Conservation (phyloP, 495 filamentous ascomycete species). For the Articulospora tetracladia region DNA sequence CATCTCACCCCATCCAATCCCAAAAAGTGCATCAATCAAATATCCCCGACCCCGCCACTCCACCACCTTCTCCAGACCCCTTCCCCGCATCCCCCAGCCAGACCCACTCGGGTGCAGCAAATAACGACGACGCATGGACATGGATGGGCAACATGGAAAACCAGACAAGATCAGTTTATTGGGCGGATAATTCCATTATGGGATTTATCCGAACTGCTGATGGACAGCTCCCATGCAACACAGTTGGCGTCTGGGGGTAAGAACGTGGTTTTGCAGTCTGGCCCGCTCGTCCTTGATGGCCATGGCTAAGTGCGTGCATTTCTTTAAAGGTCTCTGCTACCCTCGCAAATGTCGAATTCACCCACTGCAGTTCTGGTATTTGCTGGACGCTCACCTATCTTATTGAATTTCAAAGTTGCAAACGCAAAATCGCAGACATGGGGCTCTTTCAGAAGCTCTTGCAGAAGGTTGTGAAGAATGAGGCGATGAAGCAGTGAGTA, state of each 20-base stretch:
- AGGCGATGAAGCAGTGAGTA: slow-evolving; percentile 60
- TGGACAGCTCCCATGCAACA: too few relatives aligned
- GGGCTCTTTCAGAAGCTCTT: slow-evolving; percentile 58
- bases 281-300: too few relatives aligned
- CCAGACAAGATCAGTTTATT: not conserved
- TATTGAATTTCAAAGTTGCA: not conserved
- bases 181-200: not conserved
- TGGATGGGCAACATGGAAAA: not conserved
- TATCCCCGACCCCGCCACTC: not conserved
- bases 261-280: too few relatives aligned
- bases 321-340: not conserved
- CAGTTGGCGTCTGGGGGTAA: too few relatives aligned
- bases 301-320: not conserved
- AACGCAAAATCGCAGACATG: slow-evolving; percentile 20
- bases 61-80: not conserved
- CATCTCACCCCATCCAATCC: not conserved
- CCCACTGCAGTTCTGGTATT: too few relatives aligned
- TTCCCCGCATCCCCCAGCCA: not conserved
- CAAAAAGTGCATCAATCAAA: not conserved
- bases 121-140: too few relatives aligned
- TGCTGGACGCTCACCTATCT: too few relatives aligned
- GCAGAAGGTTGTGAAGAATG: slow-evolving; percentile 69
- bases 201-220: not conserved
- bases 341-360: not conserved
- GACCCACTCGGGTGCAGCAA: not conserved